phyloP scores from a whole-genome alignment of 495 filamentous ascomycete genomes.

The Parathielavia hyrcaniae region DNA sequence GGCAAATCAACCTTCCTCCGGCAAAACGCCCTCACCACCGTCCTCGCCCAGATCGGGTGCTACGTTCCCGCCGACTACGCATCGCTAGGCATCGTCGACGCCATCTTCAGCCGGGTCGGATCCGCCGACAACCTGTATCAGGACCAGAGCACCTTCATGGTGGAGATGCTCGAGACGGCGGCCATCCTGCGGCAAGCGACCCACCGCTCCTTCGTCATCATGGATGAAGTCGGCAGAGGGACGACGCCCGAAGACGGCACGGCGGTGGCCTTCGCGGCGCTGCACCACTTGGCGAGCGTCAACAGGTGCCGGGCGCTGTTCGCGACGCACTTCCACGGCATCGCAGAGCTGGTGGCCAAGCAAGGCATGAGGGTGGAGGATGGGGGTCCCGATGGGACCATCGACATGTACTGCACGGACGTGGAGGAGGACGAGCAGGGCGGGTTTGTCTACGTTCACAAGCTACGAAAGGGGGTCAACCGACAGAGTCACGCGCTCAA shows the following conservation, averaged over 20 bases:
- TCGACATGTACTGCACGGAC: conserved; percentile 87
- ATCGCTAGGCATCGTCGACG: conserved; percentile 80
- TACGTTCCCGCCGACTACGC: conserved; percentile 87
- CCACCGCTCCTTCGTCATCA: conserved; percentile 79
- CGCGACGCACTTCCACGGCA: conserved; percentile 86
- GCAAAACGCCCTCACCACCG: conserved; percentile 88
- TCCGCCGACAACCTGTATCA: conserved; percentile 87
- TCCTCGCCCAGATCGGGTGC: conserved; percentile 84
- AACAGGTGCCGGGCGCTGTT: conserved; percentile 80
- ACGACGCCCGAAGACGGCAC: conserved; percentile 88
- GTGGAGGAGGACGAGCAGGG: conserved; percentile 59
- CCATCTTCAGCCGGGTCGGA: conserved; percentile 86
- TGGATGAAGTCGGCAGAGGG: conserved; percentile 95
- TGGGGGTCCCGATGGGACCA: conserved; percentile 45
- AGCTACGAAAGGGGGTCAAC: conserved; percentile 75
- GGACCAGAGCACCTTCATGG: conserved; percentile 94
- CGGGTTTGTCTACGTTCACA: conserved; percentile 83
- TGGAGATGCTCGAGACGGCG: conserved; percentile 75
- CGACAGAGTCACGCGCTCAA: conserved; percentile 82
- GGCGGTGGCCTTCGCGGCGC: conserved; percentile 80
- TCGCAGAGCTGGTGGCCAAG: conserved; percentile 62
- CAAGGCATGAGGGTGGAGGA: conserved; percentile 30
- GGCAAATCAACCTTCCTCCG: conserved; percentile 93
- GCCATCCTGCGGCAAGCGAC: conserved; percentile 62
- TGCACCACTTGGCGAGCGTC: conserved; percentile 70